Percentiles rank a stretch among this genome's conserved stretches.
Evolutionary conservation across 345 rosid genomes (phyloP).

Genomic region (Noccaea bulbosa): DNA sequence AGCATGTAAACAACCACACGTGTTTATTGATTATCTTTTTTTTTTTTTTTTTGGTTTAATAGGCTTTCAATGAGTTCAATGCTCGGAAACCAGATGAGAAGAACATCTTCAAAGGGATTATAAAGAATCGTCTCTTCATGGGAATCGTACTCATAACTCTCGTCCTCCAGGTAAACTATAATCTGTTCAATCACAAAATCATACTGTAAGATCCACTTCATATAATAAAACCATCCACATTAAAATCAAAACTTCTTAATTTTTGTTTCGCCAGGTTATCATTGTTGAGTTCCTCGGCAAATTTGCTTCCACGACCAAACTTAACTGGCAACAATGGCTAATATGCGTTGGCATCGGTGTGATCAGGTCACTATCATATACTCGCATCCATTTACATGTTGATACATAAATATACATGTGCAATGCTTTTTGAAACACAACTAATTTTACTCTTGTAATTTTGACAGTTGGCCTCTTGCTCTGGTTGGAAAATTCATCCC

Average conservation of each 20-base stretch:
- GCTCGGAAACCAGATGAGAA: conserved; percentile 92
- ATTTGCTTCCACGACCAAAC: conserved; percentile 73
- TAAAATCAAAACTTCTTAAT: background rate
- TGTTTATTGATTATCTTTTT: background rate
- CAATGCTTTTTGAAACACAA: conserved; percentile 15
- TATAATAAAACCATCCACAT: background rate
- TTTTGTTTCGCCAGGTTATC: conserved; percentile 55
- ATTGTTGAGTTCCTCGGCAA: conserved; percentile 84
- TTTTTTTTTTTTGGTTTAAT: background rate
- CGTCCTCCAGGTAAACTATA: conserved; percentile 69
- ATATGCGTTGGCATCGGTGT: conserved; percentile 59
- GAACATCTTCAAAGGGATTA: conserved; percentile 73
- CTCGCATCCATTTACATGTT: background rate
- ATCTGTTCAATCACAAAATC: conserved; percentile 5
- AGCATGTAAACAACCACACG: background rate
- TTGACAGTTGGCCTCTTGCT: conserved; percentile 91
- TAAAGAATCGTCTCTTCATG: conserved; percentile 73
- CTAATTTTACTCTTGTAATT: conserved; percentile 2
- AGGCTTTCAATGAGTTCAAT: conserved; percentile 94
- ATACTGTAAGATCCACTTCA: no score
- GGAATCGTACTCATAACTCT: conserved; percentile 77
- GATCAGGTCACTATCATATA: conserved; percentile 55
- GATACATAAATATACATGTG: background rate
- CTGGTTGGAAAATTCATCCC: conserved; percentile 74
- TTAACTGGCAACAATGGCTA: conserved; percentile 81